Evolutionary conservation across 129 eudicot species (phyloP), one percentile per base, ranked within the genome.

Genomic region (Logfia minima): DNA sequence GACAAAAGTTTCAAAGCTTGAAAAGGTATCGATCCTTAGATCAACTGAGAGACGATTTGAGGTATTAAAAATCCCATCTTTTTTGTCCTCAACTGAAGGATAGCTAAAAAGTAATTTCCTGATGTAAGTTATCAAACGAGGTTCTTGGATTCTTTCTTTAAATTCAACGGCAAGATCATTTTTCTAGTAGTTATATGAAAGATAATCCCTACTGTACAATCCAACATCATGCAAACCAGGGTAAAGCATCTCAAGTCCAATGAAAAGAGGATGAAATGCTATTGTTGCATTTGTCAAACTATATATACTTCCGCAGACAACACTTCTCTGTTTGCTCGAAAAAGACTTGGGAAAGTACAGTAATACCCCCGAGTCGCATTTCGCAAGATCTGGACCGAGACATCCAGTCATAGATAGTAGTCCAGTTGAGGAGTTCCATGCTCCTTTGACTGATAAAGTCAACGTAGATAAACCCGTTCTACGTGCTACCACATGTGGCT

Each of bases 361-460:
- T n/a, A 71, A 23, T 35, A 82, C 74, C 55, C 76, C 76, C 0
- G 84, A 65, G 31, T 79, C 48, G 26, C 86, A 85, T 64, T 70
- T 21, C 32, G 10, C 43, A 39, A 61, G 71, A 0, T 18, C 17
- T 5, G 80, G 68, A 43, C 84, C 89, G 24, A 79, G 70, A 72
- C 86, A 85, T 3, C 89, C 84, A 5, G 71, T 72, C 89, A 85
- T 85, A 37, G 77, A 76, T 9, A 85, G 86, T 51, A 82, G 74
- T 11, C 84, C 84, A 1, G 21, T 67, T 8, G 77, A 79, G 18
- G 86, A 82, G 62, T 53, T 59, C 89, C 89, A 85, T 23, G 31
- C 75, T 65, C 89, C 89, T 67, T 82, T 80, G 18, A 77, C 80
- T 0, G 80, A 82, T 51, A 85, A 68, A 56, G 86, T 85, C 72